phyloP scores from a whole-genome alignment of 441 rosid genomes.

The Rhodomyrtus psidioides region DNA sequence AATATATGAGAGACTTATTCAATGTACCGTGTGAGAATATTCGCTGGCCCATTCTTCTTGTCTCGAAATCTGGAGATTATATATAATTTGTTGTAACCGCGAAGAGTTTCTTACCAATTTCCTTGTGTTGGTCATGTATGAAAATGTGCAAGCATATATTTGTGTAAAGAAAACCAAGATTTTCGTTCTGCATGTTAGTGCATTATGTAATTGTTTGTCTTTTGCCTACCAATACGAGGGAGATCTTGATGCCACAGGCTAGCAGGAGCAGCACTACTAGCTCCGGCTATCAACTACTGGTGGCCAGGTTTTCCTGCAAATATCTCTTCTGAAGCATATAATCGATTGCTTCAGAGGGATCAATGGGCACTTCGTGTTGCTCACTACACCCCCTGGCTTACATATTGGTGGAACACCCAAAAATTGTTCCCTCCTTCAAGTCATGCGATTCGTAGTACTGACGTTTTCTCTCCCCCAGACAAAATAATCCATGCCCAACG shows the following conservation, averaged over 20 bases:
- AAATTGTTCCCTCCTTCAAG: slow-evolving; percentile 38
- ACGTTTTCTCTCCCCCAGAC: slow-evolving; percentile 35
- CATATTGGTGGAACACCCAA: slow-evolving; percentile 66
- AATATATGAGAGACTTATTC: background rate
- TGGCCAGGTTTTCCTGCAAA: slow-evolving; percentile 49
- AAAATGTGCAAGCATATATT: background rate
- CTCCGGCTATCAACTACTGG: slow-evolving; percentile 60
- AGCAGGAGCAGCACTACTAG: slow-evolving; percentile 44
- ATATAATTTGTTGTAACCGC: background rate
- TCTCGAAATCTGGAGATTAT: background rate
- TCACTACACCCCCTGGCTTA: slow-evolving; percentile 58
- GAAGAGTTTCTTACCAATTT: background rate
- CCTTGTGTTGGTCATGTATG: background rate
- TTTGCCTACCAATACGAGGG: background rate
- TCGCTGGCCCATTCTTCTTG: background rate
- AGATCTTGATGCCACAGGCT: slow-evolving; percentile 18
- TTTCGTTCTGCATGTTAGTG: background rate
- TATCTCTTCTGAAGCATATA: slow-evolving; percentile 35
- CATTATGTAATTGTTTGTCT: background rate
- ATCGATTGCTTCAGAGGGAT: slow-evolving; percentile 26
- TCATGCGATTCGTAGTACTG: slow-evolving; percentile 15
- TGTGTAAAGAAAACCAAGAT: background rate
- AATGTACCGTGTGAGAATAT: background rate
- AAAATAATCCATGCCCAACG: slow-evolving; percentile 16
- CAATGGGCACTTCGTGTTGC: slow-evolving; percentile 53